Percentiles rank a stretch among this genome's conserved stretches.
These are phyloP conservation scores for Nothopassalora personata DNA, from an alignment of 2,329 filamentous ascomycete species.

Conservation along the genomic window DNA sequence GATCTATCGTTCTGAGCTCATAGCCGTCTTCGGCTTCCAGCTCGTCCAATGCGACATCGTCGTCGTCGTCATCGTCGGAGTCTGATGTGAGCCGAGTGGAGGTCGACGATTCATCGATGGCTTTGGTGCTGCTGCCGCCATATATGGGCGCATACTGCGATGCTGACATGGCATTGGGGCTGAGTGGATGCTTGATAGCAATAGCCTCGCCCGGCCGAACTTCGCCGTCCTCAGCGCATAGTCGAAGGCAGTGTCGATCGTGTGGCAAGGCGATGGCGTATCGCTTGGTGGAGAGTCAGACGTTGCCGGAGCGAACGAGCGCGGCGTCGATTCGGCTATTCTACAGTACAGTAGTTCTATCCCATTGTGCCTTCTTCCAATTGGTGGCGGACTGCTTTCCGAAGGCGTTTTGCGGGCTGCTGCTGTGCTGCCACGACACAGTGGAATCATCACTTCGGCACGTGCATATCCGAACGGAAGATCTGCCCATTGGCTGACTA, in stretches of 20 bases:
- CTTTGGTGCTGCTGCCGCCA: not conserved
- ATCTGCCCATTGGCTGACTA: not conserved
- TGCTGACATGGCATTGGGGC: constrained; percentile 4
- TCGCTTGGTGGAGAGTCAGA: not conserved
- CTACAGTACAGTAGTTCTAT: not conserved
- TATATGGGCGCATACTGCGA: not conserved
- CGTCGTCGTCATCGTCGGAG: constrained; percentile 20
- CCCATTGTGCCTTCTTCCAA: not conserved
- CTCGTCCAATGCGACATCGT: constrained; percentile 15
- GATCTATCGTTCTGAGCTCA: constrained; percentile 22
- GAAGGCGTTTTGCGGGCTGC: not conserved
- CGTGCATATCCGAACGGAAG: not conserved
- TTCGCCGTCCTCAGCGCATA: not conserved
- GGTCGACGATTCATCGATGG: constrained; percentile 6
- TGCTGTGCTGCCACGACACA: too few species aligned
- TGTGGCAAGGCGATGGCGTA: not conserved
- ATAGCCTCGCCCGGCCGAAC: not conserved
- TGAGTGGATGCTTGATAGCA: not conserved
- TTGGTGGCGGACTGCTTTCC: not conserved
- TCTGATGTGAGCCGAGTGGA: constrained; percentile 20
- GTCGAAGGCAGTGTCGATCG: not conserved
- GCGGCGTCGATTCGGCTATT: not conserved
- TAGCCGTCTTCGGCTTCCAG: constrained; percentile 21
- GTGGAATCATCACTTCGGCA: not conserved
- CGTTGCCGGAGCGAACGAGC: not conserved